Evolutionary conservation across 805 yeast genomes (phyloP).

Genomic region (Kluyveromyces nonfermentans): DNA sequence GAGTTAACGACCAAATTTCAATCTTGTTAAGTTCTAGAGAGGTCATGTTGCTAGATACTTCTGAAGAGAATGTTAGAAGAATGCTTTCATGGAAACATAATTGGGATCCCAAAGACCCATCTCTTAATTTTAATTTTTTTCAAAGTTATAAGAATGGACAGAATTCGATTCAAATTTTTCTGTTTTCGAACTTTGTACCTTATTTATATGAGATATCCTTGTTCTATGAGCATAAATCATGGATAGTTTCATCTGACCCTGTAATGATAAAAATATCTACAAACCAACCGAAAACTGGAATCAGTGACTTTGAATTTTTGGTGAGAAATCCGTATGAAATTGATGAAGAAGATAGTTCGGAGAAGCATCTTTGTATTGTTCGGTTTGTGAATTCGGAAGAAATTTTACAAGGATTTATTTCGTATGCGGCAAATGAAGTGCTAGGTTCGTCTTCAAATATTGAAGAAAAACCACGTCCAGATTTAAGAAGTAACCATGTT

Average conservation of each 20-base stretch:
- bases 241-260: background rate
- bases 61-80: conserved; percentile 32
- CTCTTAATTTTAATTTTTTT: conserved; percentile 25
- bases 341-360: background rate
- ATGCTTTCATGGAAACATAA: conserved; percentile 68
- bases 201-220: background rate
- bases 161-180: background rate
- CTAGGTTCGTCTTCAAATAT: background rate
- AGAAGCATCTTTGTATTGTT: background rate
- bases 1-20: conserved; percentile 30
- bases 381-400: background rate
- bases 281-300: background rate
- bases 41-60: conserved; percentile 41
- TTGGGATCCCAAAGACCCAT: conserved; percentile 44
- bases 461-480: background rate
- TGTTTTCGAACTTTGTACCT: background rate
- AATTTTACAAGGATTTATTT: background rate
- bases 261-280: background rate
- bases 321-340: background rate
- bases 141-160: background rate
- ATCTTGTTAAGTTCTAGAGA: conserved; percentile 61
- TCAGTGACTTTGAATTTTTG: background rate
- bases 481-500: too few relatives aligned
- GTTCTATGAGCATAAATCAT: background rate
- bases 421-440: background rate